These are phyloP conservation scores for Pyricularia pennisetigena DNA, from an alignment of 2,329 filamentous ascomycete species.

Conservation along the genomic window DNA sequence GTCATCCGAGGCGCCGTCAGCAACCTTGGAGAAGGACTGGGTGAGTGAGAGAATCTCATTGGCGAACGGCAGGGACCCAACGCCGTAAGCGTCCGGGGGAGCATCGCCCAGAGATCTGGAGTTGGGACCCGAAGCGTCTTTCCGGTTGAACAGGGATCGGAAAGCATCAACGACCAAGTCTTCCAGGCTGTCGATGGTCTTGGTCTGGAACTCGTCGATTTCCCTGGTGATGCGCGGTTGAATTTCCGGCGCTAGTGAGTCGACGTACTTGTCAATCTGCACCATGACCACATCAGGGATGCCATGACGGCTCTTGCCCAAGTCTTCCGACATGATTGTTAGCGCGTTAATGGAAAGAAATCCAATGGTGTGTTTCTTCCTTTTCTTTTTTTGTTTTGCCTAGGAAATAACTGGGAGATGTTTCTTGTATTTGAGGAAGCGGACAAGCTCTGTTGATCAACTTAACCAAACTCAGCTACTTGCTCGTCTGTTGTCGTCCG, in stretches of 20 bases:
- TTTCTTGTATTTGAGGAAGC: neutral
- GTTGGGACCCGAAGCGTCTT: constrained; percentile 11
- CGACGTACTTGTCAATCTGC: constrained; percentile 35
- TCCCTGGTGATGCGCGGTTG: constrained; percentile 34
- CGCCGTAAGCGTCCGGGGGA: constrained; percentile 29
- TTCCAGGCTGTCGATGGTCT: constrained; percentile 35
- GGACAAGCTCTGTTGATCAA: neutral
- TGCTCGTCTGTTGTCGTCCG: neutral
- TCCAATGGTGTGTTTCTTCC: neutral
- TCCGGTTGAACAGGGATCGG: constrained; percentile 30
- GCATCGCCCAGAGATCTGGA: constrained; percentile 17
- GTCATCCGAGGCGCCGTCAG: constrained; percentile 30
- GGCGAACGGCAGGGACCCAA: constrained; percentile 31
- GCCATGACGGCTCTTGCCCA: constrained; percentile 13
- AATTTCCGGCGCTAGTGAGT: constrained; percentile 34
- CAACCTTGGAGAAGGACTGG: constrained; percentile 26
- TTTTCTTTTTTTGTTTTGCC: neutral
- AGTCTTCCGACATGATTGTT: neutral
- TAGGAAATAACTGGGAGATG: neutral
- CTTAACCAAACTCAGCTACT: neutral
- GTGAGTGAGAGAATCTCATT: constrained; percentile 32
- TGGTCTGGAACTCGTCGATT: constrained; percentile 31
- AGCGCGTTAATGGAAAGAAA: neutral
- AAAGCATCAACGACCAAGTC: constrained; percentile 33
- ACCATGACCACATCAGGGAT: constrained; percentile 31